A percentile compares a stretch with the other conserved stretches of the same genome.
These are phyloP conservation scores for Cryphonectria japonica DNA, from an alignment of 2,329 filamentous ascomycete species.

Conservation along the genomic window DNA sequence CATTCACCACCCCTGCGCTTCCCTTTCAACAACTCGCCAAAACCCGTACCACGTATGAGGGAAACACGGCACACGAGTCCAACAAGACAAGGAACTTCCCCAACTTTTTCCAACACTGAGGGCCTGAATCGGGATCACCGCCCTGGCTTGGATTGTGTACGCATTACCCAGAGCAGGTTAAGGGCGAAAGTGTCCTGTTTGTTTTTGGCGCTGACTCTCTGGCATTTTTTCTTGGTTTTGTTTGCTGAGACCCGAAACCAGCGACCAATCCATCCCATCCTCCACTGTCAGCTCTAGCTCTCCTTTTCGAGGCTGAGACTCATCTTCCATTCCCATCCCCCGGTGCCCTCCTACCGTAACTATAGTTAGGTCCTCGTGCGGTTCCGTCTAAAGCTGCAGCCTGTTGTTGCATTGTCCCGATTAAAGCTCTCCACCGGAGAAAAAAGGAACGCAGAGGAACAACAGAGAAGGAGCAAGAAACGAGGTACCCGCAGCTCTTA, in stretches of 20 bases:
- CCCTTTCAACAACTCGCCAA: conserved; percentile 9
- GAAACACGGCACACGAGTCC: conserved; percentile 10
- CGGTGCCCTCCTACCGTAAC: neutral
- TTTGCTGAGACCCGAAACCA: neutral
- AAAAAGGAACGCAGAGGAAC: neutral
- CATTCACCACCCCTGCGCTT: neutral
- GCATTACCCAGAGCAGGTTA: conserved; percentile 1
- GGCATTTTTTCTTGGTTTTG: neutral
- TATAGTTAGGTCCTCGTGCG: neutral
- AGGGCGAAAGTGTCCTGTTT: neutral
- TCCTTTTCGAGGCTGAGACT: neutral
- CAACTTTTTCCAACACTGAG: conserved; percentile 35
- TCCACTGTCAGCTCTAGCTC: neutral
- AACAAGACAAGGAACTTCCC: conserved; percentile 36
- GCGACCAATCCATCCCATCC: neutral
- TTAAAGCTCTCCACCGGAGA: conserved; percentile 13
- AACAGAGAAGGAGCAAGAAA: neutral
- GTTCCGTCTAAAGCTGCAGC: conserved; percentile 4
- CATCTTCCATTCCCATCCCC: conserved; percentile 10
- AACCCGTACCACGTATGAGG: too few relatives aligned
- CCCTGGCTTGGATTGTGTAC: neutral
- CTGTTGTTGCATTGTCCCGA: conserved; percentile 13
- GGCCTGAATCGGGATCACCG: conserved; percentile 12
- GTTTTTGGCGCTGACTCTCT: neutral
- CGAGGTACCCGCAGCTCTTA: conserved; percentile 15